Conservation (phyloP, 78 protist genomes). For the Chrysochromulina parva region DNA sequence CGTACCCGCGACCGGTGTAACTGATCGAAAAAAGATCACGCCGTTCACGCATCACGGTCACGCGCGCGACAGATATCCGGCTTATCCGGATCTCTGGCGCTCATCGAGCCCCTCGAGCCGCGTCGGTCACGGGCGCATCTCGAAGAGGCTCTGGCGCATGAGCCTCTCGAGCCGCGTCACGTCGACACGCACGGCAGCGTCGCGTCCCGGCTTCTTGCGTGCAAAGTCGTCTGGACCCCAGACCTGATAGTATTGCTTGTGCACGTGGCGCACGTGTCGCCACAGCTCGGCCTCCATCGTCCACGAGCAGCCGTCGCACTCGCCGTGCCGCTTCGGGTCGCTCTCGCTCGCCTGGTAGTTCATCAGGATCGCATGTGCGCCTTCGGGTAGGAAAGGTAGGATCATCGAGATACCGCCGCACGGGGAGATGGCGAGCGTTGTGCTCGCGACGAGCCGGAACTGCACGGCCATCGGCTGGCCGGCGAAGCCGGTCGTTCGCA, state of each 20-base stretch:
- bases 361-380: neutral
- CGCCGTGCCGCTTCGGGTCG: neutral
- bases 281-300: conserved; percentile 23
- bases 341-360: neutral
- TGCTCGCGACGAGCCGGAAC: neutral
- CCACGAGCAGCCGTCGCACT: conserved; percentile 17
- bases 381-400: neutral
- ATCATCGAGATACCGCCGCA: conserved; percentile 20
- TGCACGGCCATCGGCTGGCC: neutral
- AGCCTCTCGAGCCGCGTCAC: neutral
- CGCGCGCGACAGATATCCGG: too few species aligned
- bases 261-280: conserved; percentile 2
- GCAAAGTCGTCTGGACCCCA: neutral
- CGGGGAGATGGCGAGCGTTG: conserved; percentile 1
- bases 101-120: too few species aligned
- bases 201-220: neutral
- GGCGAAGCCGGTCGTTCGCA: neutral
- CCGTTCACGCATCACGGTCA: too few species aligned
- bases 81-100: too few species aligned
- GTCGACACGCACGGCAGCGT: neutral
- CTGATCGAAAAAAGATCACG: too few species aligned
- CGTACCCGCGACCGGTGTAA: too few species aligned
- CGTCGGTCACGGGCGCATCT: neutral
- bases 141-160: neutral
- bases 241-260: neutral